Base-by-base conservation (phyloP, 306 rosid genomes). In the Pyrus betulifolia region DNA sequence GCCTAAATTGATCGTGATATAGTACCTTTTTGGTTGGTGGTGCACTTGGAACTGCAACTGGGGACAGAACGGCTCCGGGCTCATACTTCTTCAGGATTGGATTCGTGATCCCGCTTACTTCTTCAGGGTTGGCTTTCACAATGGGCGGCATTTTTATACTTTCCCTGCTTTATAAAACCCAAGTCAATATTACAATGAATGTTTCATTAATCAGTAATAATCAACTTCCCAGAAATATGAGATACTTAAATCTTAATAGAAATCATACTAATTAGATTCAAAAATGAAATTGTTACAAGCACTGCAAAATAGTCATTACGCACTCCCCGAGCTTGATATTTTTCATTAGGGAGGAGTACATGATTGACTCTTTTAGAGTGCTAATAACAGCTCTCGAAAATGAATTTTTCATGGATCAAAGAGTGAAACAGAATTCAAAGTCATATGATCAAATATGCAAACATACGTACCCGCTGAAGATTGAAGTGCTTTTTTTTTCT, bases 1-100 rank as follows among this genome's bases (percentile, higher is more conserved):
- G 5, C 2, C 2, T n/a, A 46, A 49, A 59, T 46, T 25, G 75
- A 45, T 46, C 67, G 71, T 25, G 25, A 46, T 35, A 38, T 3
- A 8, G 28, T 75, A 91, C 98, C 97, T 90, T 95, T 62, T 85
- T 67, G 68, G 86, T 78, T 84, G 97, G 44, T 40, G 44, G 44
- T 40, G 44, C 44, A 40, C 44, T 83, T 17, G 97, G 91, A 69
- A 75, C 86, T 12, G 78, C 52, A 40, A 79, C 86, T 10, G 93
- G 83, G 33, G 93, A 88, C 22, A 90, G 79, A 58, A 85, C 85
- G 10, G 90, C 84, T 55, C 68, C 70, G 3, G 74, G 73, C 77
- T 77, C 78, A 33, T 76, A 25, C 75, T 71, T 83, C 54, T 74
- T 81, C 4, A 61, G 62, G 65, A 78, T 79, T 54, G 84, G 83